Evolutionary conservation across 2,329 filamentous ascomycete species (phyloP), one percentile per base, ranked within the genome.

Genomic region (Neonectria punicea): DNA sequence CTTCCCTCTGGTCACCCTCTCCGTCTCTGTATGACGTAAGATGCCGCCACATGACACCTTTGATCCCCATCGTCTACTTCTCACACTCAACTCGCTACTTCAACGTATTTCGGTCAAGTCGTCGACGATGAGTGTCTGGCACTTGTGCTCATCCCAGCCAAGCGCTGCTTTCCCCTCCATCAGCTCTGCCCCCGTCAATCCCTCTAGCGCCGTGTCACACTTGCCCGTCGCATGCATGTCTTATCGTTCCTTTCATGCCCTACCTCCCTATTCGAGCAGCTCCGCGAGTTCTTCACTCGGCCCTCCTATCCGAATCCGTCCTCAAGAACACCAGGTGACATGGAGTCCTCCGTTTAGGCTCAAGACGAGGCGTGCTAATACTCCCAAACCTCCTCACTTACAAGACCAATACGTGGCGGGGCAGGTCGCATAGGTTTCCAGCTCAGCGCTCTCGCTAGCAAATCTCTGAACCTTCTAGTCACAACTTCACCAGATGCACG

Each of bases 201-300:
- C 32, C 41, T 54, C 50, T 49, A 20, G 41, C 22, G 49, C 53
- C 50, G 50, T 59, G 50, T 58, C 50, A 55, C 53, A 51, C 43
- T 25, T 28, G 46, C 18, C 41, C 36, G 9, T 14, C 16, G 14
- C 41, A 58, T 55, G 49, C 55, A 50, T 55, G 61, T 55, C 55
- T 63, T 59, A 63, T 63, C 61, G 50, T 55, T 55, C 50, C 34
- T 47, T 28, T 28, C 49, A 53, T 34, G 43, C 55, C 56, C 9
- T 54, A 56, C 61, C 61, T 63, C 58, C 61, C 61, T 59, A 55
- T 59, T 63, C 44, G 32, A 63, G 55, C 36, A 32, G 14, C 46
- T 34, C n/a, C 43, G 47, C 30, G 32, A 18, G n/a, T 20, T 14
- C 30, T n/a, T 51, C n/a, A 11, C n/a, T 51, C 28, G 18, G 25